Evolutionary conservation across 306 rosid species (phyloP), one percentile per base, ranked within the genome.

Genomic region (Quercus bicolor): DNA sequence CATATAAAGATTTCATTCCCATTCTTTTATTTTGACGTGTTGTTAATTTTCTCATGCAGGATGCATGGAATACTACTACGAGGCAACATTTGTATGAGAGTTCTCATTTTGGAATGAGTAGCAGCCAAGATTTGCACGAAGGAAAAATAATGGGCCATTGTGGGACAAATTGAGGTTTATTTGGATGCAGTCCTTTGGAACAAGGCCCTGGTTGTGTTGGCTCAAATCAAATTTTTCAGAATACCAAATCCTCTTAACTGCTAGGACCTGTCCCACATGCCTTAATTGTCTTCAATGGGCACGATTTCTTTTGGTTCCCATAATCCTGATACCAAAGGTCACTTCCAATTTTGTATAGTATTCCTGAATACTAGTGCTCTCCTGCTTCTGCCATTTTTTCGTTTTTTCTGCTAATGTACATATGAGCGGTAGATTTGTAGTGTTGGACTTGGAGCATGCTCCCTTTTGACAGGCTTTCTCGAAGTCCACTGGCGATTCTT

Each of bases 91-190:
- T 14, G 34, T 31, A 0, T 45, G 19, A 24, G 20, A 29, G 65
- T 71, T 45, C 29, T 66, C 77, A 56, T 76, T 34, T n/a, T 40
- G 53, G 26, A 20, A 56, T 10, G 28, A n/a, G 75, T 48, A 75
- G 84, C 53, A 66, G 82, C 72, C 75, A 73, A 64, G 76, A 31
- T 1, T 65, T 66, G 16, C 19, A 66, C 7, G 11, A 66, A 66
- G 72, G 78, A 72, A 62, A 45, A 65, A 33, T 37, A 61, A 45
- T n/a, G 40, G 61, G 70, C 26, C 54, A 28, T 20, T 15, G 54
- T n/a, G 29, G 54, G 24, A 66, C 72, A 78, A 21, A n/a, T 43
- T 31, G 57, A 78, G 66, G 74, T 66, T 74, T 66, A 68, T 82
- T 73, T 33, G 68, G 66, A 28, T 40, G 56, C 51, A 54, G 48